Conservation (phyloP, 1,284 basidiomycete species). For the Sporisorium sorghi region DNA sequence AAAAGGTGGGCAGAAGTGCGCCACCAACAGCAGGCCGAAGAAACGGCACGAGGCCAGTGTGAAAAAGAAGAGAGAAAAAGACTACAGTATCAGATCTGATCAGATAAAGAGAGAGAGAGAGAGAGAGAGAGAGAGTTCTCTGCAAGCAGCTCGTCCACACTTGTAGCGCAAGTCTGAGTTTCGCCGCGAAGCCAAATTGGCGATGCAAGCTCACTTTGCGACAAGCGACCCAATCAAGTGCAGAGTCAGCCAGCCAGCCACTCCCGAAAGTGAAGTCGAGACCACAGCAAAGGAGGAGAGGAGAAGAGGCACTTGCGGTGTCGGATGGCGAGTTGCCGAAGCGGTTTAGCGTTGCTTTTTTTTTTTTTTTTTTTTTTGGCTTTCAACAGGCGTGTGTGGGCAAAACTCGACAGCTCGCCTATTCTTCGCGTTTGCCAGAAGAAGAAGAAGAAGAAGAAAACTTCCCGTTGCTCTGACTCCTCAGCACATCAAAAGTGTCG, state of each 20-base stretch:
- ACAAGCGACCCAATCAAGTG: background rate
- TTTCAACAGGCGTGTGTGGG: background rate
- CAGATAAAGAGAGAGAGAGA: too few species aligned
- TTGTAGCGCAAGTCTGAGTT: background rate
- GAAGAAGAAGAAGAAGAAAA: background rate
- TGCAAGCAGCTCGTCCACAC: too few species aligned
- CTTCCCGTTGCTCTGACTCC: background rate
- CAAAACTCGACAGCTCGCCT: conserved; percentile 17
- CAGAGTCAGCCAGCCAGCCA: background rate
- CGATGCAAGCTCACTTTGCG: background rate
- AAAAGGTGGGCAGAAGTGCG: too few species aligned
- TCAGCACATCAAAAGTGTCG: background rate
- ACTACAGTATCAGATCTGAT: conserved; percentile 8
- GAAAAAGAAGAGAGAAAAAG: background rate
- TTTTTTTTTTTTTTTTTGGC: too few species aligned
- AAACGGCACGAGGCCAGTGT: background rate
- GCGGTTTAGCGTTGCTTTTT: background rate
- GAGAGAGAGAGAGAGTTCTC: too few species aligned
- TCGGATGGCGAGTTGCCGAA: conserved; percentile 4
- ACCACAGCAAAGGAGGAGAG: background rate
- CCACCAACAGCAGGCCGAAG: too few species aligned
- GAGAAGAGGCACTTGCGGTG: background rate
- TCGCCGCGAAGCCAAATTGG: conserved; percentile 1
- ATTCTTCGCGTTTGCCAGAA: background rate
- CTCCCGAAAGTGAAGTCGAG: too few species aligned